Percentiles rank a stretch among this genome's conserved stretches.
phyloP scores from a whole-genome alignment of 1,284 basidiomycete species.

The Puccinia hordei region DNA sequence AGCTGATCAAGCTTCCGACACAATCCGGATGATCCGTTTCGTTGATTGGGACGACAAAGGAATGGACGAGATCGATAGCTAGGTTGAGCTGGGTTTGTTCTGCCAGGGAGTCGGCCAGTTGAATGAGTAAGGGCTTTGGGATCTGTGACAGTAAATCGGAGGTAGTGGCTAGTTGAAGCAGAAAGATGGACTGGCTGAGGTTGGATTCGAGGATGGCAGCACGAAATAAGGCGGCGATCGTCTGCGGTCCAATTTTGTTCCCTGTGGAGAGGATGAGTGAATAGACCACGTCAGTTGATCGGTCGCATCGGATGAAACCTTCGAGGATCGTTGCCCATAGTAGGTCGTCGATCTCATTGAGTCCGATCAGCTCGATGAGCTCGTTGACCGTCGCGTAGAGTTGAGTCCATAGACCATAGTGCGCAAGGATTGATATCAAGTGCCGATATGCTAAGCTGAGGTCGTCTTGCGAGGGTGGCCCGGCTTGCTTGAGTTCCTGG shows the following conservation, averaged over 20 bases:
- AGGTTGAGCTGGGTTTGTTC: constrained; percentile 19
- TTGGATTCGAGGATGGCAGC: constrained; percentile 30
- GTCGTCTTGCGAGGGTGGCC: background rate
- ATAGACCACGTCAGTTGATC: constrained; percentile 25
- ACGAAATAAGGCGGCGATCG: constrained; percentile 6
- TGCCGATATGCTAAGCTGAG: constrained; percentile 13
- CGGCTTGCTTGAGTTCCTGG: constrained; percentile 10
- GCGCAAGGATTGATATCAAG: constrained; percentile 1
- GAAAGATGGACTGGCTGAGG: constrained; percentile 23
- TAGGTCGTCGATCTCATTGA: background rate
- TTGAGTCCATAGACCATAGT: constrained; percentile 37
- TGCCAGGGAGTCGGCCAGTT: constrained; percentile 13
- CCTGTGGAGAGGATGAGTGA: constrained; percentile 13
- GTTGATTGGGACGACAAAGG: constrained; percentile 28
- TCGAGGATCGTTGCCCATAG: constrained; percentile 23
- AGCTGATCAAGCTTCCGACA: background rate
- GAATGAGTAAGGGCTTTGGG: constrained; percentile 10
- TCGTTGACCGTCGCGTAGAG: constrained; percentile 26
- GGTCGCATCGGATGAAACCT: constrained; percentile 11
- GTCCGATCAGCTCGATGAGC: background rate
- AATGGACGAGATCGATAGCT: constrained; percentile 16
- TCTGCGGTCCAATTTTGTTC: background rate
- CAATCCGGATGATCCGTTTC: constrained; percentile 9
- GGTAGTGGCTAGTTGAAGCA: constrained; percentile 7
- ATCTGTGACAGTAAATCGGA: background rate